Base-by-base conservation (phyloP, 1,139 yeast genomes). In the Wickerhamomyces sp. region DNA sequence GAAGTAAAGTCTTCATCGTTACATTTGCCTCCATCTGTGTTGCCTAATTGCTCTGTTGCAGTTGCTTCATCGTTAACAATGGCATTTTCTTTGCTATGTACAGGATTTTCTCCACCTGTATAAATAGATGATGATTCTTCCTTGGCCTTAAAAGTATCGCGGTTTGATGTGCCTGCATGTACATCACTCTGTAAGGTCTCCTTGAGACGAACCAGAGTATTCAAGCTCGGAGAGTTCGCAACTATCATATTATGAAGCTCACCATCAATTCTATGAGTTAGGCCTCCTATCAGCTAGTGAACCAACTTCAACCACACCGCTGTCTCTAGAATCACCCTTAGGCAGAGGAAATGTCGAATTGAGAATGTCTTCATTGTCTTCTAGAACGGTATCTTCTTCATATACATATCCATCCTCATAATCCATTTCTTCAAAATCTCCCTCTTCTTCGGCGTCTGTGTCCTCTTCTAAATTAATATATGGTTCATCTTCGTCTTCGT, bases 251-350 rank as follows among this genome's bases (percentile, higher is more conserved):
- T 30, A 12, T 34, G 35, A 7, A 36, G 17, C 17, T 42, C 45
- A 33, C 37, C 38, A 29, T 9, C 26, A 19, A 28, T 18, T 15
- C 7, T 17, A 19, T 24, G 8, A 24, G 38, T 25, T 24, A 28
- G 40, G 45, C 45, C 45, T 42, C 45, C 37, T 38, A 16, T 34
- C 26, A n/a, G 33, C 7, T 13, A 19, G 8, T 7, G 26, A 7
- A 19, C 6, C n/a, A 7, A 16, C 14, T 7, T 28, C 10, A 21
- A 21, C 10, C 24, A 21, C 24, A 7, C 7, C 7, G 24, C 10
- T 21, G 7, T 21, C 24, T 21, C 27, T 24, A 8, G 27, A 24
- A 12, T 24, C 27, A 24, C 27, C 27, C 13, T 24, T n/a, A n/a
- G n/a, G n/a, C n/a, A n/a, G n/a, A n/a, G n/a, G n/a, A n/a, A n/a